Percentiles rank a stretch among this genome's conserved stretches.
Evolutionary conservation across 1,284 basidiomycete species (phyloP).

Genomic region (Tranzscheliella williamsii): DNA sequence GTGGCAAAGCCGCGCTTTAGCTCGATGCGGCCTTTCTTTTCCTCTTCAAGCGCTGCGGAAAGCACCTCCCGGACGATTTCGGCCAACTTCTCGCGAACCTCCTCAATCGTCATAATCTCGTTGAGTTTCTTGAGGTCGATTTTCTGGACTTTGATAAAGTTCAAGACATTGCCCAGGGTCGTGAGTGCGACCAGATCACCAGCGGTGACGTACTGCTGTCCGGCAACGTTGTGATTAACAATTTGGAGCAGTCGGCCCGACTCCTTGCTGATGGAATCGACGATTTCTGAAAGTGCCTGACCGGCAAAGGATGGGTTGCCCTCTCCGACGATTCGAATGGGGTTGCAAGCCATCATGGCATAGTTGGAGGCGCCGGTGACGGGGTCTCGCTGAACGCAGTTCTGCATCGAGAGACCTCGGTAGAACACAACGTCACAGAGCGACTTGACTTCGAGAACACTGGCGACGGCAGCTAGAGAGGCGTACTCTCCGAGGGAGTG

Average conservation of each 20-base stretch:
- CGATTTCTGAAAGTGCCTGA: constrained; percentile 83
- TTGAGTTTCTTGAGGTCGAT: constrained; percentile 90
- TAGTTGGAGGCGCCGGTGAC: constrained; percentile 65
- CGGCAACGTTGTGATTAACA: constrained; percentile 83
- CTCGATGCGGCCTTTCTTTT: constrained; percentile 85
- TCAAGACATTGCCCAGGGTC: constrained; percentile 91
- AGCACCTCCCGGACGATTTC: constrained; percentile 87
- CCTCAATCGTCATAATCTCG: constrained; percentile 78
- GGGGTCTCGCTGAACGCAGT: constrained; percentile 42
- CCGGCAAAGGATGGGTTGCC: constrained; percentile 72
- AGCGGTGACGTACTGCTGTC: constrained; percentile 78
- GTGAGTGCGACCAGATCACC: constrained; percentile 92
- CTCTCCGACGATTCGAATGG: constrained; percentile 75
- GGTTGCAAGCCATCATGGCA: constrained; percentile 98
- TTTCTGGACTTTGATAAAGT: constrained; percentile 95
- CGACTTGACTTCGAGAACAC: constrained; percentile 91
- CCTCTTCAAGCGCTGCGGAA: constrained; percentile 73
- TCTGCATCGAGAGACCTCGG: constrained; percentile 92
- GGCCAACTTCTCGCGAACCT: constrained; percentile 86
- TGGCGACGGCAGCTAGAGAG: constrained; percentile 92
- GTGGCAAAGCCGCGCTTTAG: constrained; percentile 87
- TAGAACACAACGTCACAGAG: constrained; percentile 98
- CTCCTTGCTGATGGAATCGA: constrained; percentile 68
- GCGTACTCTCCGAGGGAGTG: constrained; percentile 99
- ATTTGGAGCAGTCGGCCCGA: constrained; percentile 87